Percentiles rank a stretch among this genome's conserved stretches.
phyloP scores from a whole-genome alignment of 805 yeast genomes.

The Yarrowia keelungensis region DNA sequence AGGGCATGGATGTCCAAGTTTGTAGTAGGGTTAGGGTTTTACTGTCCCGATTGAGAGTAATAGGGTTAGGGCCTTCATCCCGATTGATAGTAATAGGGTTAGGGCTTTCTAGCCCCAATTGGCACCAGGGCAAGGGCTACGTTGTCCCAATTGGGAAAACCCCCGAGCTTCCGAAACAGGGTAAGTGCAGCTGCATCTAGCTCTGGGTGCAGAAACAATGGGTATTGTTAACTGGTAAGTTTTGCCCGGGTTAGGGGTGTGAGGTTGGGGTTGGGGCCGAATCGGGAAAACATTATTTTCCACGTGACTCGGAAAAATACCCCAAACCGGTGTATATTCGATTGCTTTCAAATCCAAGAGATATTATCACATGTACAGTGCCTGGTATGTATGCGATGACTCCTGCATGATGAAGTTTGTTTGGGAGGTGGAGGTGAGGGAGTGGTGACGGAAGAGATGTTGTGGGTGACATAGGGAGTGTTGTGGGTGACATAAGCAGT shows the following conservation, averaged over 20 bases:
- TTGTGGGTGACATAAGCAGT: not conserved
- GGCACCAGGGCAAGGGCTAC: no score
- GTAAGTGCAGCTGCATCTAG: conserved; percentile 3
- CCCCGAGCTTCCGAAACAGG: not conserved
- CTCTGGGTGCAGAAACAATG: conserved; percentile 18
- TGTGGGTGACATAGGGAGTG: not conserved
- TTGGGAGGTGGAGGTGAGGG: not conserved
- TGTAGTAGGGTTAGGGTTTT: no score
- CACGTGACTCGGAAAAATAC: no score
- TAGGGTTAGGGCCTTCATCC: no score
- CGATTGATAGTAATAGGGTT: not conserved
- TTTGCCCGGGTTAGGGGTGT: no score
- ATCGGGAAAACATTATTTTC: no score
- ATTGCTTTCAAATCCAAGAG: no score
- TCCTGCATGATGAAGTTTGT: conserved; percentile 14
- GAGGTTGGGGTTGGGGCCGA: no score
- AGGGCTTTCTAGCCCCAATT: not conserved
- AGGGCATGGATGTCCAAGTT: no score
- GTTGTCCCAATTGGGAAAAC: not conserved
- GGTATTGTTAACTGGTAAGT: not conserved
- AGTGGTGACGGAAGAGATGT: not conserved
- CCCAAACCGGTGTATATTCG: no score
- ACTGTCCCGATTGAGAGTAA: no score
- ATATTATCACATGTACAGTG: not conserved
- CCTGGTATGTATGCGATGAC: conserved; percentile 12